Evolutionary conservation across 768 basidiomycete genomes (phyloP).

Genomic region (Gymnopilus dilepis): DNA sequence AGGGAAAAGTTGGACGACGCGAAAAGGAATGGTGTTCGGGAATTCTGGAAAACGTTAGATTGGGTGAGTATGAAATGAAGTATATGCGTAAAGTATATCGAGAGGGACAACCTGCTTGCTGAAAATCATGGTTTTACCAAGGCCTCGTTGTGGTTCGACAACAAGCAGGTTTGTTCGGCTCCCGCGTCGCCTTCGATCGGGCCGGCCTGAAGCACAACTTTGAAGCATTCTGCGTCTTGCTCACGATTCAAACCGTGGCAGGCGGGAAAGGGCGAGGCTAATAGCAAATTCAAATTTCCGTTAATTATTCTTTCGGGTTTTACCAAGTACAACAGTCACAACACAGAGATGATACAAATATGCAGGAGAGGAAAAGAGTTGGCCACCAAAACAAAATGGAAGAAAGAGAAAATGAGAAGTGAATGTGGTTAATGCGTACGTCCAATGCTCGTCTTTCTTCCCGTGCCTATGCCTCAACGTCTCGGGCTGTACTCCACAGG

Average conservation of each 20-base stretch:
- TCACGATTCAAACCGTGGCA: no score
- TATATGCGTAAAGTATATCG: neutral
- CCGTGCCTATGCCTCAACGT: neutral
- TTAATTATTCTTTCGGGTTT: slow-evolving; percentile 3
- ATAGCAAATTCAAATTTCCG: neutral
- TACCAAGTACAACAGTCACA: neutral
- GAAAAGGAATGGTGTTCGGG: no score
- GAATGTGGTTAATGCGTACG: neutral
- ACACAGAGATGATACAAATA: neutral
- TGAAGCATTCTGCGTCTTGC: no score
- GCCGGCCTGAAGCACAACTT: no score
- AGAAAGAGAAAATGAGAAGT: neutral
- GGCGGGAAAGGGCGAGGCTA: no score
- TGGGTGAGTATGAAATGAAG: neutral
- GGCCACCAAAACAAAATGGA: neutral
- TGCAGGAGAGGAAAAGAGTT: neutral
- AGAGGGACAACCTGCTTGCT: no score
- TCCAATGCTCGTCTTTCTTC: neutral
- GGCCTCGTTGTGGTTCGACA: no score
- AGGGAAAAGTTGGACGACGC: no score
- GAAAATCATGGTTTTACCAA: no score
- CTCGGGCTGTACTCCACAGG: neutral
- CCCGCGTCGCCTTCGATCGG: neutral
- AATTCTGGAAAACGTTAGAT: neutral
- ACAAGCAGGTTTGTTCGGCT: neutral